Evolutionary conservation across 2,329 filamentous ascomycete species (phyloP).

Genomic region (Tolypocladium nubicola): DNA sequence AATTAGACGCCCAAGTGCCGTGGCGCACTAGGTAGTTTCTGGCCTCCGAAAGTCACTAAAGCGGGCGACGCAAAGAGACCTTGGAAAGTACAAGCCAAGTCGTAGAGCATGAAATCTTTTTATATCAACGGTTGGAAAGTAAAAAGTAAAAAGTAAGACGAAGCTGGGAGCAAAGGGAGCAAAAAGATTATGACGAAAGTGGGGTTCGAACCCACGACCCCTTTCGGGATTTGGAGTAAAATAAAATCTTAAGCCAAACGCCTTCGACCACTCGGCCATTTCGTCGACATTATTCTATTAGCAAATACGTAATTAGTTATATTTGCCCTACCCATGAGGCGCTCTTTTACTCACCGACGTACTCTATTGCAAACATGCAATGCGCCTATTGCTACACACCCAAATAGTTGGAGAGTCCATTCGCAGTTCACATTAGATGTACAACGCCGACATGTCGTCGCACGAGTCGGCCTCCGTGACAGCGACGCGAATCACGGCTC

Average conservation of each 20-base stretch:
- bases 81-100: too few species aligned
- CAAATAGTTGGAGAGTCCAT: too few species aligned
- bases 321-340: neutral
- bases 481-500: neutral
- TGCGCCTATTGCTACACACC: neutral
- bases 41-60: too few species aligned
- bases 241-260: neutral
- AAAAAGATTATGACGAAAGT: neutral
- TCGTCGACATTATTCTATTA: neutral
- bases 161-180: neutral
- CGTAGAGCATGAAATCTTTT: too few species aligned
- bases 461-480: neutral
- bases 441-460: too few species aligned
- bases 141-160: neutral
- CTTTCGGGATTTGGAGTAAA: neutral
- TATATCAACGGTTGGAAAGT: neutral
- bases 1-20: too few species aligned
- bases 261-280: neutral
- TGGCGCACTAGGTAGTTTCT: too few species aligned
- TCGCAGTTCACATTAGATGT: neutral
- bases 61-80: too few species aligned
- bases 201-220: slow-evolving; percentile 1
- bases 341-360: too few species aligned
- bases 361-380: neutral
- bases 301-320: neutral